Conservation (phyloP, 2,329 filamentous ascomycete species). For the Phyllosticta capitalensis region DNA sequence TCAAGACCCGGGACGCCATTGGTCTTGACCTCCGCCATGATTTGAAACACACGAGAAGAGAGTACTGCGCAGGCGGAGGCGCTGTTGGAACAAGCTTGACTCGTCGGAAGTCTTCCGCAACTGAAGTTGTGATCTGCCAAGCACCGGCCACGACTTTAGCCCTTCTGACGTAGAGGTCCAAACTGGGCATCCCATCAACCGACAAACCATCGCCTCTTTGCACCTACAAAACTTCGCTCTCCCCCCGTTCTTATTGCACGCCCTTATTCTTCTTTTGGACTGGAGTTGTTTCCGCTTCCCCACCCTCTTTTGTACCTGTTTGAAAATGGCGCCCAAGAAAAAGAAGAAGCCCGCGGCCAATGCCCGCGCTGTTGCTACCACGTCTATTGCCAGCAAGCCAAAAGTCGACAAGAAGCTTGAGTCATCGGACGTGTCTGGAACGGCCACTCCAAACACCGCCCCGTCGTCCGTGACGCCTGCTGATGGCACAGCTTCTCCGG, state of each 20-base stretch:
- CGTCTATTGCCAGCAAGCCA: conserved; percentile 75
- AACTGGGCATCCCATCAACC: background rate
- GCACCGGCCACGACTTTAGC: background rate
- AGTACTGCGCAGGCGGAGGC: conserved; percentile 1
- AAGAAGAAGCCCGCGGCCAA: conserved; percentile 87
- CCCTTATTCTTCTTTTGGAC: background rate
- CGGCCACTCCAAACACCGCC: conserved; percentile 8
- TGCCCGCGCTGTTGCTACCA: conserved; percentile 87
- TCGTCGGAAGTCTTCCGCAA: conserved; percentile 7
- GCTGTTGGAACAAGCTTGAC: background rate
- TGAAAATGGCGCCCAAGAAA: conserved; percentile 67
- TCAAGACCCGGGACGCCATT: conserved; percentile 23
- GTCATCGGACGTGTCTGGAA: conserved; percentile 17
- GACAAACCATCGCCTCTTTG: background rate
- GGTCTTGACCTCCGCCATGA: conserved; percentile 29
- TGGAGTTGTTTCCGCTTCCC: background rate
- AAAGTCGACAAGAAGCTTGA: conserved; percentile 38
- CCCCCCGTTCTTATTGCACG: background rate
- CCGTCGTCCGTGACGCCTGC: conserved; percentile 1
- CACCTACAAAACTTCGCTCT: background rate
- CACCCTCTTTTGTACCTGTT: background rate
- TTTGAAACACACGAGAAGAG: background rate
- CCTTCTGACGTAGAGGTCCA: background rate
- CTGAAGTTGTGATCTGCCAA: conserved; percentile 5
- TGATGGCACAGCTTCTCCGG: conserved; percentile 5